Conservation (phyloP, 1,284 basidiomycete genomes). For the Spongiforma sp. region DNA sequence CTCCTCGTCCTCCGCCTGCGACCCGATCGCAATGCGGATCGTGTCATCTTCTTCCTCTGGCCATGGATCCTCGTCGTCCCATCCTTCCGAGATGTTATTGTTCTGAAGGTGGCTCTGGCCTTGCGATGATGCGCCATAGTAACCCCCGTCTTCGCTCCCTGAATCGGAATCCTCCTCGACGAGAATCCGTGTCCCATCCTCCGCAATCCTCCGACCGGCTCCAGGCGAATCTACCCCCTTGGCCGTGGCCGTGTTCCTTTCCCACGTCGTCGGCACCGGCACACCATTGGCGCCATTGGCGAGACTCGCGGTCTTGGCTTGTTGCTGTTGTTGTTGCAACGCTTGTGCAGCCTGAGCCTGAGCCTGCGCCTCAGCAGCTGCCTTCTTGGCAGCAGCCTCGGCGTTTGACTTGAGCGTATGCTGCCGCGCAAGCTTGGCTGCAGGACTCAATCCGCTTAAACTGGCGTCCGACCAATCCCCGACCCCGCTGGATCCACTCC, state of each 20-base stretch:
- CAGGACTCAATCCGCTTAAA: constrained; percentile 86
- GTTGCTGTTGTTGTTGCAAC: no score
- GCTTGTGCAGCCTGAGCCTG: constrained; percentile 41
- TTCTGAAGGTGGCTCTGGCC: constrained; percentile 33
- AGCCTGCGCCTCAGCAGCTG: constrained; percentile 56
- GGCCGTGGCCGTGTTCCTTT: constrained; percentile 75
- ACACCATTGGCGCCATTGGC: constrained; percentile 26
- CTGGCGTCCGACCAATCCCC: constrained; percentile 61
- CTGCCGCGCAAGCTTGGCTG: constrained; percentile 89
- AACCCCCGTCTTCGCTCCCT: constrained; percentile 55
- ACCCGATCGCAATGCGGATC: constrained; percentile 49
- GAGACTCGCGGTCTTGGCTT: constrained; percentile 37
- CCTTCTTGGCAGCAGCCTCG: constrained; percentile 77
- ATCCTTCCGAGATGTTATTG: constrained; percentile 57
- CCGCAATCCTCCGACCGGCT: constrained; percentile 54
- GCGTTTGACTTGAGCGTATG: constrained; percentile 88
- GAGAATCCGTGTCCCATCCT: constrained; percentile 70
- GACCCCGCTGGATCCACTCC: constrained; percentile 45
- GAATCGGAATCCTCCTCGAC: constrained; percentile 76
- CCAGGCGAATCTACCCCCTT: constrained; percentile 49
- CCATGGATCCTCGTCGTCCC: constrained; percentile 75
- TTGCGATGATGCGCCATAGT: constrained; percentile 24
- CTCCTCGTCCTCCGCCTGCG: constrained; percentile 57
- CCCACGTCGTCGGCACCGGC: constrained; percentile 73
- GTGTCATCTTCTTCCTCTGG: constrained; percentile 78